phyloP scores from a whole-genome alignment of 768 basidiomycete species.

The Leucocoprinus leucothites region DNA sequence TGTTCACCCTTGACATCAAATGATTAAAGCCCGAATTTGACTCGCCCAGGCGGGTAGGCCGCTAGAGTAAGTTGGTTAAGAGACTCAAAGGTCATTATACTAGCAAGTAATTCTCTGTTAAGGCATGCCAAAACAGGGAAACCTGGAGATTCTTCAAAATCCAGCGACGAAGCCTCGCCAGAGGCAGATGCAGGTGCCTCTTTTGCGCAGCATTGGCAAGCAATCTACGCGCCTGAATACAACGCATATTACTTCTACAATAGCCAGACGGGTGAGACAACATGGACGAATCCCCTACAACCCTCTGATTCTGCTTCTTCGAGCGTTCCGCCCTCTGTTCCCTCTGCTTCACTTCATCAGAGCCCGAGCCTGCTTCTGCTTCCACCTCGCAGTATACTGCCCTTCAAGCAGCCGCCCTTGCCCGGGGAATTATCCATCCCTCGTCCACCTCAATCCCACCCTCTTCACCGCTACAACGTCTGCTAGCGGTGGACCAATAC shows the following conservation, averaged over 20 bases:
- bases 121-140: too few relatives aligned
- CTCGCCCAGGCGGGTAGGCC: too few relatives aligned
- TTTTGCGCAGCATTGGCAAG: slow-evolving; percentile 59
- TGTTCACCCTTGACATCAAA: too few relatives aligned
- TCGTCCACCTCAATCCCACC: slow-evolving; percentile 78
- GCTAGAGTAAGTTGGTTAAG: too few relatives aligned
- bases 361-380: slow-evolving; percentile 20
- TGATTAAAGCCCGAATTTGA: too few relatives aligned
- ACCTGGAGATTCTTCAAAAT: too few relatives aligned
- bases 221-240: slow-evolving; percentile 73
- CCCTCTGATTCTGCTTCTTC: slow-evolving; percentile 19
- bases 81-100: too few relatives aligned
- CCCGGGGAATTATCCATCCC: slow-evolving; percentile 78
- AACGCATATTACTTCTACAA: slow-evolving; percentile 88
- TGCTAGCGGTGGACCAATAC: slow-evolving; percentile 26
- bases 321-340: slow-evolving; percentile 14
- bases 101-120: too few relatives aligned
- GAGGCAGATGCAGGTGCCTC: neutral
- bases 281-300: slow-evolving; percentile 78
- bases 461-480: slow-evolving; percentile 39
- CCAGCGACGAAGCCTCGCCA: neutral
- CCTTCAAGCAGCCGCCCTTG: slow-evolving; percentile 66
- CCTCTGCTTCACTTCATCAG: slow-evolving; percentile 16
- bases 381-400: slow-evolving; percentile 45
- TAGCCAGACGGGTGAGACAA: slow-evolving; percentile 69